Evolutionary conservation across 164 flowering plant species (phyloP), one percentile per base, ranked within the genome.

Genomic region (Aristolochia fimbriata): DNA sequence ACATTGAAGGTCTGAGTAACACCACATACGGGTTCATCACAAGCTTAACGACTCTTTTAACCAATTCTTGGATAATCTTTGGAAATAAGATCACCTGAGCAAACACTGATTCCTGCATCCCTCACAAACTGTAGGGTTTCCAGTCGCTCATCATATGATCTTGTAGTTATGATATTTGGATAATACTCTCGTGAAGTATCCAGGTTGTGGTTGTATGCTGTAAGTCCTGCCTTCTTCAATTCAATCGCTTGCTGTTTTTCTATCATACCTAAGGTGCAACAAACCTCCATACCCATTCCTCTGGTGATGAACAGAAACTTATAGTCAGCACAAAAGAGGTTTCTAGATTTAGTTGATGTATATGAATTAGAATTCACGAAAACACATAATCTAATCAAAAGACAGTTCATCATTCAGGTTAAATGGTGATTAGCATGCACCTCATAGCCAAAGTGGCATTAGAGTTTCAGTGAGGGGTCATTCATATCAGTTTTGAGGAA

Each of bases 251-350:
- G 99, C 73, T 91, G 96, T 75, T 88, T 85, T 79, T 88, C 99
- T 47, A 94, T 59, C 99, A 94, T 94, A 59, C 99, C 99, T 76
- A 94, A 73, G 15, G 97, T 94, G 81, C 99, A 91, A 71, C 97
- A 94, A 0, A 88, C 97, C 77, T 91, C 97, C 97, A 94, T 87
- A n/a, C 90, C 97, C 97, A 94, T 91, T 10, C 61, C 84, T 78
- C 97, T 91, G 78, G 17, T 16, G 61, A 55, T 33, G 65, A 22
- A 66, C 30, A 62, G 10, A 49, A 19, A 23, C 17, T 5, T 10
- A 37, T 37, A 37, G 43, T 37, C 43, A 37, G 43, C 43, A 37
- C 43, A 37, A 37, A 37, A 27, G 43, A 7, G 43, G 43, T 37
- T 37, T 37, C 43, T 37, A 37, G 1, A 37, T 31, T 31, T 37